Evolutionary conservation across 495 filamentous ascomycete species (phyloP).

Genomic region (Hypoxylon rickii): DNA sequence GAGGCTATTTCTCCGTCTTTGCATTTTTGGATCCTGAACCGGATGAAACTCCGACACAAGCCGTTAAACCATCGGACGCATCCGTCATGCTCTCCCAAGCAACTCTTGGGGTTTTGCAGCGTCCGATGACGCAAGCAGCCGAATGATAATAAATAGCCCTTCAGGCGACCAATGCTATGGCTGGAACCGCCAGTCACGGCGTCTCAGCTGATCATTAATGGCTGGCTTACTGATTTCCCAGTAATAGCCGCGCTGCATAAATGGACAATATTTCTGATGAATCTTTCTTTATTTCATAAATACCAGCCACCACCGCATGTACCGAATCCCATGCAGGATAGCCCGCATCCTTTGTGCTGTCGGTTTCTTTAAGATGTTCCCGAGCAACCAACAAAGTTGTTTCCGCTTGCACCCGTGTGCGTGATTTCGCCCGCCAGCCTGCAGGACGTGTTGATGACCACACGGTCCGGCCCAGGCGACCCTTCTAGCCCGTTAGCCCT

Average conservation of each 20-base stretch:
- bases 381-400: constrained; percentile 59
- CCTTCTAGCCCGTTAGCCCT: constrained; percentile 23
- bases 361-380: constrained; percentile 24
- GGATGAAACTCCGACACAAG: not conserved
- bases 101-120: not conserved
- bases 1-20: constrained; percentile 22
- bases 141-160: not conserved
- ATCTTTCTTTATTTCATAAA: no score
- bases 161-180: not conserved
- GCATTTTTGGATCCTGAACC: not conserved
- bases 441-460: constrained; percentile 59
- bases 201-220: no score
- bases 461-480: constrained; percentile 63
- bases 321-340: not conserved
- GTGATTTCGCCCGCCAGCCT: constrained; percentile 64
- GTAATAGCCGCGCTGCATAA: no score
- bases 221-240: no score
- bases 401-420: constrained; percentile 66
- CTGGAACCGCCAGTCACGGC: no score
- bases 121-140: not conserved
- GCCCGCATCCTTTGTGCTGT: no score
- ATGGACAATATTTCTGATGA: no score
- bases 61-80: not conserved
- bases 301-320: not conserved
- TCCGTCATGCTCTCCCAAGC: not conserved